Evolutionary conservation across 768 basidiomycete species (phyloP).

Genomic region (Leucosporidium scottii): DNA sequence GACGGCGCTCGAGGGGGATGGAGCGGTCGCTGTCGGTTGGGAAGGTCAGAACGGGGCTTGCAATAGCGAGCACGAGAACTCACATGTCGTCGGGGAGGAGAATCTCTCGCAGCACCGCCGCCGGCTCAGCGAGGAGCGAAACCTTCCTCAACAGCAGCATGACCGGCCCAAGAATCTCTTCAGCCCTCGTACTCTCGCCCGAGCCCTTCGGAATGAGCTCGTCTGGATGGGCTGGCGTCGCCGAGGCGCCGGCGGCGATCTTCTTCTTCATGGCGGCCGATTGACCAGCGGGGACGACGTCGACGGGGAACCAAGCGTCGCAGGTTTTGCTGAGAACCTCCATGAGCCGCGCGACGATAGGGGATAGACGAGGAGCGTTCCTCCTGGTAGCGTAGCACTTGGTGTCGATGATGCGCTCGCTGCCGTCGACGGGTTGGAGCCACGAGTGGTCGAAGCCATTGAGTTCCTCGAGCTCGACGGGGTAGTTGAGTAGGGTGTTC

Average conservation of each 20-base stretch:
- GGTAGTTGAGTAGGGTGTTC: slow-evolving; percentile 31
- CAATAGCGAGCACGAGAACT: slow-evolving; percentile 29
- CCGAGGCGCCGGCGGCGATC: background rate
- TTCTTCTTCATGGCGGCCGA: background rate
- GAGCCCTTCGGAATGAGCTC: slow-evolving; percentile 22
- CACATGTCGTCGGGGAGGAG: slow-evolving; percentile 65
- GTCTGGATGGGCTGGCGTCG: slow-evolving; percentile 15
- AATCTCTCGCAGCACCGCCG: slow-evolving; percentile 52
- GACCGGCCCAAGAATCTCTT: slow-evolving; percentile 71
- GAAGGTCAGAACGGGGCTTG: background rate
- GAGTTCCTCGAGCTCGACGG: slow-evolving; percentile 31
- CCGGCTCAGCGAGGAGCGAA: slow-evolving; percentile 61
- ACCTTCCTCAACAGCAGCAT: slow-evolving; percentile 58
- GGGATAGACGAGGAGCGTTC: background rate
- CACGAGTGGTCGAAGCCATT: slow-evolving; percentile 22
- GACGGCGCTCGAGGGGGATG: slow-evolving; percentile 61
- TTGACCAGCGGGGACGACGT: background rate
- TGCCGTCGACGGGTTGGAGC: slow-evolving; percentile 23
- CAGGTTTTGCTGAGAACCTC: slow-evolving; percentile 15
- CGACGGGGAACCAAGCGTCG: slow-evolving; percentile 24
- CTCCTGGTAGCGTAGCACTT: background rate
- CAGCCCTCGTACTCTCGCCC: slow-evolving; percentile 47
- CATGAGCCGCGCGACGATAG: slow-evolving; percentile 6
- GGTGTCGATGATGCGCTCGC: background rate
- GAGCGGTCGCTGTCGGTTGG: slow-evolving; percentile 57